Evolutionary conservation across 768 basidiomycete species (phyloP), one percentile per base, ranked within the genome.

Genomic region (Tricholoma furcatifolium): DNA sequence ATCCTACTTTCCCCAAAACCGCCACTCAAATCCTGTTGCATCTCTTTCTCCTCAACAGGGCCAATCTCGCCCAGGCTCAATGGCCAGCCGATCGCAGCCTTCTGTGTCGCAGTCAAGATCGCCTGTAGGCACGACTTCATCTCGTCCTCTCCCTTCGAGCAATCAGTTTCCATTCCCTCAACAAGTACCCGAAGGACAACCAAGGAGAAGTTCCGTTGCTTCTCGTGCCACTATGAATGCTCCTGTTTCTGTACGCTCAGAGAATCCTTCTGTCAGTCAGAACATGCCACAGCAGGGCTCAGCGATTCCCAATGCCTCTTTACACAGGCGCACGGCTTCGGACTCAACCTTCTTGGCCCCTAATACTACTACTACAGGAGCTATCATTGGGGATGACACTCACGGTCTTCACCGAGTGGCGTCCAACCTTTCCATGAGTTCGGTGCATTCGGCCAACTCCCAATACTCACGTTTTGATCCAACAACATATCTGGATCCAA

Each of bases 391-490:
- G 23, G 40, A 54, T 7, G 45, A 17, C 15, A 45, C 6, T 23
- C 36, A 53, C 14, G 17, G 32, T 12, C 47, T 59, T 23, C 34
- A 50, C 20, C 57, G 54, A 8, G 39, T 49, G 5, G 10, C 50
- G 10, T 59, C 57, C 5, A 55, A 53, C 23, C 51, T 45, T 27
- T 59, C 57, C 8, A 55, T 53, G 41, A 42, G 15, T 3, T 59
- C 57, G 14, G 17, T 42, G 2, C 42, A 36, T 34, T 58, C 57
- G 18, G 48, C 42, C 6, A 44, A 44, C 34, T 58, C 57, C 8
- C 51, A 47, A 44, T 59, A 59, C 32, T 27, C 47, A 12, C 47
- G 20, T 41, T 59, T 46, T n/a, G 47, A 55, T 24, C 47, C 35
- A 3, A 21, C n/a, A 15, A 24, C 43, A 9, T 59, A 59, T 43